Base-by-base conservation (phyloP, 306 rosid genomes). In the Mucuna pruriens region DNA sequence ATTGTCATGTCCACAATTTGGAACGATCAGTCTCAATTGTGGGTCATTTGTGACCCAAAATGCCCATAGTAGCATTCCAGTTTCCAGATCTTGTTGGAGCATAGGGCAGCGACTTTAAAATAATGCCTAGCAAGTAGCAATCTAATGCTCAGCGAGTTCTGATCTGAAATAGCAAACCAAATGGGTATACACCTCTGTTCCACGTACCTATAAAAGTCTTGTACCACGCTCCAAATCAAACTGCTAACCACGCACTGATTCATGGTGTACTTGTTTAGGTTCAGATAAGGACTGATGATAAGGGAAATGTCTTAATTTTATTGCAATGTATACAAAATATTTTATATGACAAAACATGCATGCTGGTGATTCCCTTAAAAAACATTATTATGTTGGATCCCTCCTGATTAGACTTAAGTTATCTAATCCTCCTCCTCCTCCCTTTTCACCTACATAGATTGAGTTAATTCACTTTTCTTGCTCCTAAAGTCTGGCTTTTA, bases 401-500 rank as follows among this genome's bases (percentile, higher is more conserved):
- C 17, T 71, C 34, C 63, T 75, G 70, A 19, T 68, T 60, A 70
- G 61, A 69, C 58, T 80, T 46, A 9, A 23, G 13, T 48, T 74
- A 17, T 68, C 29, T 67, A 38, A 17, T 61, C 44, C 75, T 71
- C 49, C 55, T 19, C 67, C 40, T 17, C 16, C n/a, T 52, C 19
- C 23, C 44, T 7, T 54, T 20, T 63, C 46, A 55, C 54, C 36
- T 15, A 49, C 19, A 38, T 6, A 29, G 11, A 49, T 40, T 67
- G 16, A 3, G 5, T 66, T 16, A 60, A 4, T 44, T 75, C 33
- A 22, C 54, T 61, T 31, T 22, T 67, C 60, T 64, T 55, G 16
- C 29, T 80, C 44, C 58, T 12, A 1, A 70, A 75, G 76, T 20
- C 46, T 44, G 64, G 51, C 25, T 76, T 63, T 29, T 63, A 45